A percentile compares a stretch with the other conserved stretches of the same genome.
Conservation (phyloP, 768 basidiomycete species). For the Termitomyces sp. region DNA sequence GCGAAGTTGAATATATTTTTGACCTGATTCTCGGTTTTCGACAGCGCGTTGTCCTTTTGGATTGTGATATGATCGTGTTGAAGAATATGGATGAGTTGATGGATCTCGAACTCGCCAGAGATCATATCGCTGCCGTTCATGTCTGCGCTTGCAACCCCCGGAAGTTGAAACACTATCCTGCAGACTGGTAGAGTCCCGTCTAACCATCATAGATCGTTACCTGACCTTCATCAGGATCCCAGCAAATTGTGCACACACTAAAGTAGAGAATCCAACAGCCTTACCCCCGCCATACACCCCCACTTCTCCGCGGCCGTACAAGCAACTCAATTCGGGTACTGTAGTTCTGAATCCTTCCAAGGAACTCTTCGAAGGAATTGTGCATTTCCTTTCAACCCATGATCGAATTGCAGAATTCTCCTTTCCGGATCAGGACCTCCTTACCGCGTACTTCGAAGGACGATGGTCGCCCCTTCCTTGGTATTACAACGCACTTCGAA, state of each 20-base stretch:
- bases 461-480: constrained; percentile 79
- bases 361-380: constrained; percentile 48
- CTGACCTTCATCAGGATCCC: constrained; percentile 61
- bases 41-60: constrained; percentile 76
- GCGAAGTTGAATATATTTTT: not conserved
- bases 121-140: constrained; percentile 84
- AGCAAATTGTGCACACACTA: constrained; percentile 84
- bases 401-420: constrained; percentile 37
- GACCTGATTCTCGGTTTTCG: constrained; percentile 3
- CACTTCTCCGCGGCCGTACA: constrained; percentile 65
- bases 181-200: constrained; percentile 65
- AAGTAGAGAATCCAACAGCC: constrained; percentile 43
- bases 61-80: constrained; percentile 84
- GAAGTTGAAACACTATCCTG: constrained; percentile 79
- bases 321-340: constrained; percentile 87
- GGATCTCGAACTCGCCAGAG: constrained; percentile 56
- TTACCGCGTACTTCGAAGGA: constrained; percentile 75
- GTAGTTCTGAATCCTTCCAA: constrained; percentile 80
- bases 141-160: constrained; percentile 95
- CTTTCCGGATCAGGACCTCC: constrained; percentile 93
- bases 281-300: constrained; percentile 30
- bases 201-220: not conserved
- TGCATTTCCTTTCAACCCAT: constrained; percentile 48
- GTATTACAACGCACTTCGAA: constrained; percentile 92
- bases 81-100: constrained; percentile 78